Evolutionary conservation across 139 green algal genomes (phyloP).

Genomic region (Zygnema circumcarinatum): DNA sequence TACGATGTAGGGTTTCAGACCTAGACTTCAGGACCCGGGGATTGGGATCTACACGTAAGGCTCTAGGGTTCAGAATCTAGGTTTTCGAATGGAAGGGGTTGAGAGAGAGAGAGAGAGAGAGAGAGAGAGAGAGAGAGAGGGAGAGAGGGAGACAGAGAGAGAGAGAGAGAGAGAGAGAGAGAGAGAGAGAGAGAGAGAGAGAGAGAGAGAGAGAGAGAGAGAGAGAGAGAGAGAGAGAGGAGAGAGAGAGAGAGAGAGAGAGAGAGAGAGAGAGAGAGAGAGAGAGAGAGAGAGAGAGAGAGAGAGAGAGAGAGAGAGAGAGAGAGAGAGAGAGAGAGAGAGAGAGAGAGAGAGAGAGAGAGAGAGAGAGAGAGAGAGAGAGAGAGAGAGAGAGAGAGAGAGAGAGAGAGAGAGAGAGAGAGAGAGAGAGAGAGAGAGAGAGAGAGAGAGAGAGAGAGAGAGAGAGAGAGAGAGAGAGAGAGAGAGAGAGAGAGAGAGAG

Average conservation of each 20-base stretch:
- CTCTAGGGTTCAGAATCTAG: too few relatives aligned
- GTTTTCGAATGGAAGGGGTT: too few relatives aligned
- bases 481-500: too few relatives aligned
- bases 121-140: background rate
- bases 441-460: too few relatives aligned
- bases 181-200: background rate
- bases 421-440: too few relatives aligned
- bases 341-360: slow-evolving; percentile 27
- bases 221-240: slow-evolving; percentile 22
- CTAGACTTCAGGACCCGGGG: too few relatives aligned
- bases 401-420: too few relatives aligned
- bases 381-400: too few relatives aligned
- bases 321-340: slow-evolving; percentile 33
- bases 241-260: background rate
- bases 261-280: background rate
- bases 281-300: slow-evolving; percentile 5
- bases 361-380: too few relatives aligned
- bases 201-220: slow-evolving; percentile 21
- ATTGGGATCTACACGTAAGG: too few relatives aligned
- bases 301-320: slow-evolving; percentile 13
- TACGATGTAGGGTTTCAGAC: too few relatives aligned
- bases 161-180: slow-evolving; percentile 16
- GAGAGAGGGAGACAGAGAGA: slow-evolving; percentile 19
- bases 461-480: too few relatives aligned
- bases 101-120: background rate